Evolutionary conservation across 2,329 filamentous ascomycete genomes (phyloP).

Genomic region (Penicillium sp.): DNA sequence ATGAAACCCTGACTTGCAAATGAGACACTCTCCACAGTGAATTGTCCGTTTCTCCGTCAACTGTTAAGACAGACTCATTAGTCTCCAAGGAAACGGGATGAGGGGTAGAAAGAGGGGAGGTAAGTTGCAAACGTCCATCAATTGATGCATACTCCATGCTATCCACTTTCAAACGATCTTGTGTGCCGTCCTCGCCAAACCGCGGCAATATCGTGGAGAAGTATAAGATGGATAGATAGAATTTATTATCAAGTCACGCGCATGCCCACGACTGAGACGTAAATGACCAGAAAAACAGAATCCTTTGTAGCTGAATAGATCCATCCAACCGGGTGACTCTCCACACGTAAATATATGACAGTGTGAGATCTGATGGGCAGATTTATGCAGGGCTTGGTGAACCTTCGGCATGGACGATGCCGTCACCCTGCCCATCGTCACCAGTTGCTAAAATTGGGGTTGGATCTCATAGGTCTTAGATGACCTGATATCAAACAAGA

Average conservation of each 20-base stretch:
- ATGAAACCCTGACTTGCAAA: constrained; percentile 3
- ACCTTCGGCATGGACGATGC: not conserved
- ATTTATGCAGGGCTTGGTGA: not conserved
- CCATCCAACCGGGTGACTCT: not conserved
- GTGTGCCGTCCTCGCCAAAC: no score
- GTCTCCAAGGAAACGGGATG: constrained; percentile 3
- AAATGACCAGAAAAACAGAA: not conserved
- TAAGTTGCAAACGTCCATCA: not conserved
- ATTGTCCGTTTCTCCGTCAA: constrained; percentile 2
- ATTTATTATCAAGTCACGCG: no score
- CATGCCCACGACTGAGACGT: not conserved
- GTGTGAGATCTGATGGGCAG: not conserved
- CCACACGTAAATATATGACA: not conserved
- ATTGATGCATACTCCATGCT: no score
- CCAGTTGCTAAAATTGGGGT: no score
- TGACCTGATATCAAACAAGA: not conserved
- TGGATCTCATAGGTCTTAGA: not conserved
- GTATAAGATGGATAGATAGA: no score
- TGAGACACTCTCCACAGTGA: constrained; percentile 3
- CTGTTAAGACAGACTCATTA: not conserved
- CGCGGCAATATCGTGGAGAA: no score
- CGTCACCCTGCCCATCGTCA: no score
- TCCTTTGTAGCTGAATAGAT: not conserved
- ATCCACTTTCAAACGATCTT: no score
- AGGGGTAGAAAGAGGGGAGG: constrained; percentile 6